phyloP scores from a whole-genome alignment of 1,284 basidiomycete genomes.

The Ustilago trichophora region DNA sequence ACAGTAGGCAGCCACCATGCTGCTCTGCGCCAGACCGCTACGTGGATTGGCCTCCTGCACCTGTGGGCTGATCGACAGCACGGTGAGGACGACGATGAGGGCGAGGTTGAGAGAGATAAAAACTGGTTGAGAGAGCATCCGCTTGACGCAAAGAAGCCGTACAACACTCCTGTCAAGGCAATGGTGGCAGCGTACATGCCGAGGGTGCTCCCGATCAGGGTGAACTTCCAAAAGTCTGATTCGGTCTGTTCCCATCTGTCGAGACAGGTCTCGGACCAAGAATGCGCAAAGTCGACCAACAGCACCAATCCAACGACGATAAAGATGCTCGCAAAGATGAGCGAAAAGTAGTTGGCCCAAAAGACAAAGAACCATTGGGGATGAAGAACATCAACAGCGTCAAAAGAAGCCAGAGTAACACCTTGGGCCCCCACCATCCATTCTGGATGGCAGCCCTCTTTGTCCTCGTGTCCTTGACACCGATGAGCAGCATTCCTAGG shows the following conservation, averaged over 20 bases:
- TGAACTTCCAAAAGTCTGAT: slow-evolving; percentile 94
- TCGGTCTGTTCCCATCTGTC: slow-evolving; percentile 88
- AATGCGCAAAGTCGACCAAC: slow-evolving; percentile 97
- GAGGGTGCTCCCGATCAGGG: slow-evolving; percentile 91
- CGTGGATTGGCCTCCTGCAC: slow-evolving; percentile 94
- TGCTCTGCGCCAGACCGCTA: slow-evolving; percentile 91
- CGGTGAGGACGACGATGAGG: slow-evolving; percentile 80
- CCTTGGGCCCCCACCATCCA: slow-evolving; percentile 99
- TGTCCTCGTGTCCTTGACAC: slow-evolving; percentile 86
- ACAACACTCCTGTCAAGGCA: slow-evolving; percentile 84
- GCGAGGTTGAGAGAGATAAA: slow-evolving; percentile 93
- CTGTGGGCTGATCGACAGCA: slow-evolving; percentile 82
- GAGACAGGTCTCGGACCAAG: slow-evolving; percentile 96
- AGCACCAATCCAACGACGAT: slow-evolving; percentile 94
- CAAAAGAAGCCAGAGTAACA: slow-evolving; percentile 82
- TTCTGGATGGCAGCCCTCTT: slow-evolving; percentile 96
- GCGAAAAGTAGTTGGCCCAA: slow-evolving; percentile 90
- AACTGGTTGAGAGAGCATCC: slow-evolving; percentile 90
- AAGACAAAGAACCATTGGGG: slow-evolving; percentile 94
- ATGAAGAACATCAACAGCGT: slow-evolving; percentile 86
- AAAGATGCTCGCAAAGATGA: slow-evolving; percentile 91
- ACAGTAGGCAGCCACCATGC: slow-evolving; percentile 96
- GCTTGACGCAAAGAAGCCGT: slow-evolving; percentile 86
- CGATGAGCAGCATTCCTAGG: slow-evolving; percentile 80
- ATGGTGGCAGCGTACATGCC: slow-evolving; percentile 85